Evolutionary conservation across 2,329 filamentous ascomycete genomes (phyloP).

Genomic region (Fusarium nisikadoi): DNA sequence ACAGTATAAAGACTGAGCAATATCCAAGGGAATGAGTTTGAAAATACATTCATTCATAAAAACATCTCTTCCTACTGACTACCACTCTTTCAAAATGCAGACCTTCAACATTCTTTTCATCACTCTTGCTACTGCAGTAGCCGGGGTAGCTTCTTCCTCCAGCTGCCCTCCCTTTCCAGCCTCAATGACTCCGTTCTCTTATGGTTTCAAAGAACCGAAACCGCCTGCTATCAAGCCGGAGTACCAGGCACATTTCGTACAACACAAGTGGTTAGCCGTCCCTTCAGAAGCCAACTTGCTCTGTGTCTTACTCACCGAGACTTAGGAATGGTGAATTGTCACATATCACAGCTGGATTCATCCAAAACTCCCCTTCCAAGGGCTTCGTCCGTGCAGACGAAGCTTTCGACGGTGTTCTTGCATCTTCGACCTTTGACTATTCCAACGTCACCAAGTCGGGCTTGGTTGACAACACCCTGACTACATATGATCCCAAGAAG

Average conservation of each 20-base stretch:
- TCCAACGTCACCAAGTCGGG: conserved; percentile 49
- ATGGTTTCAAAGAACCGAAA: conserved; percentile 47
- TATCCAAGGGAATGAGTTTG: accelerated
- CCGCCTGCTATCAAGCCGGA: conserved; percentile 48
- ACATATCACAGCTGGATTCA: conserved; percentile 51
- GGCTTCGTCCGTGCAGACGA: conserved; percentile 47
- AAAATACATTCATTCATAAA: neutral
- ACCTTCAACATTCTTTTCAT: neutral
- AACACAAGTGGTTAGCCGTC: conserved; percentile 51
- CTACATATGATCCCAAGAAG: conserved; percentile 35
- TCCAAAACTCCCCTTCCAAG: conserved; percentile 49
- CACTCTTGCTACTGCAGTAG: neutral
- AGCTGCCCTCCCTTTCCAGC: conserved; percentile 41
- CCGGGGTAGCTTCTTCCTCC: neutral
- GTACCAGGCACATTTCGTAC: conserved; percentile 49
- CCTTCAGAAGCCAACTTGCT: accelerated
- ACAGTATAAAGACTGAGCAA: neutral
- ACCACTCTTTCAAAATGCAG: neutral
- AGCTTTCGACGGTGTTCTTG: conserved; percentile 43
- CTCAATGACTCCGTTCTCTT: conserved; percentile 45
- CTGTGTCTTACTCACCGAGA: neutral
- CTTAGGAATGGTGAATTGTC: conserved; percentile 52
- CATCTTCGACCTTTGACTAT: conserved; percentile 51
- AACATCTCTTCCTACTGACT: accelerated
- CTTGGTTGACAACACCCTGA: conserved; percentile 51